These are phyloP conservation scores for Rhododendron vialii DNA, from an alignment of 148 eudicot species.

Conservation along the genomic window DNA sequence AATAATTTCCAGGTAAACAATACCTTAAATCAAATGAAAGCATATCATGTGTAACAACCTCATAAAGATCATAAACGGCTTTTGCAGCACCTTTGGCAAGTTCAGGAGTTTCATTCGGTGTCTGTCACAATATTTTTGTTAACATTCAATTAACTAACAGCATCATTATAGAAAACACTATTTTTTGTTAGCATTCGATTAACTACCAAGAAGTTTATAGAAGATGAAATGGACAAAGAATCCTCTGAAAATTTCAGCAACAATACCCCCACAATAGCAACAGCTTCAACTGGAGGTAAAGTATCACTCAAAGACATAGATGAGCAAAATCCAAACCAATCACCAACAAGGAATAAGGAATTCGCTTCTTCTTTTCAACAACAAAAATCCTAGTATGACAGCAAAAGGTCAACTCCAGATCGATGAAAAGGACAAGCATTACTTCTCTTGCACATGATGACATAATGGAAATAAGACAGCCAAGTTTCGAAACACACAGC, in stretches of 20 bases:
- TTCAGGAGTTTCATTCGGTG: slow-evolving; percentile 60
- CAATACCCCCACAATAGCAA: background rate
- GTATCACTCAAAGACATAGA: background rate
- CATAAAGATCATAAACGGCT: slow-evolving; percentile 79
- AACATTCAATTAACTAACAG: background rate
- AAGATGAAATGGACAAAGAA: background rate
- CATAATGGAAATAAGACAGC: background rate
- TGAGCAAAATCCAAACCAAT: background rate
- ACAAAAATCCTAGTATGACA: background rate
- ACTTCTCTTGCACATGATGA: background rate
- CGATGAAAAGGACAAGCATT: background rate
- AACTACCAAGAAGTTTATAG: background rate
- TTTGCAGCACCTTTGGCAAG: slow-evolving; percentile 88
- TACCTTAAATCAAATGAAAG: slow-evolving; percentile 80
- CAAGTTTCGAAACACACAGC: background rate
- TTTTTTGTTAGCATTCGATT: background rate
- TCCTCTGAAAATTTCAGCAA: background rate
- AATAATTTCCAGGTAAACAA: background rate
- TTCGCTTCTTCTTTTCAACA: background rate
- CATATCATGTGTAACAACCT: slow-evolving; percentile 85
- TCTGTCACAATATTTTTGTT: slow-evolving; percentile 29
- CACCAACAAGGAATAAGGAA: background rate
- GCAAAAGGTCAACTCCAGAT: background rate
- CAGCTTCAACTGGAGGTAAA: background rate
- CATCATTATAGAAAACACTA: background rate